Conservation (phyloP, 2,329 filamentous ascomycete species). For the Fusarium setosum region DNA sequence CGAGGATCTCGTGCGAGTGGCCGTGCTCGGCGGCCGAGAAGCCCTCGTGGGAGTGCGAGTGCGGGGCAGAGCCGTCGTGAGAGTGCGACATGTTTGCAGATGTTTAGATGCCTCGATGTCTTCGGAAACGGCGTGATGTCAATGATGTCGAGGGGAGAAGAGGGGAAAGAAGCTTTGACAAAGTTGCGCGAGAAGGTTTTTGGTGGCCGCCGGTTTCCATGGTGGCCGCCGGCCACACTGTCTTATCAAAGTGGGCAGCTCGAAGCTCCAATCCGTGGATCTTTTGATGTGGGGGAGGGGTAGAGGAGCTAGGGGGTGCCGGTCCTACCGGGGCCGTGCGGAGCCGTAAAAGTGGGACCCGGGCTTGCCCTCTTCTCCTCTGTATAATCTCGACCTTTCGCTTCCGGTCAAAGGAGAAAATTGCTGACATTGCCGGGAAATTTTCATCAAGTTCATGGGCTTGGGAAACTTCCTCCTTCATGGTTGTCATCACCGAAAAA, state of each 20-base stretch:
- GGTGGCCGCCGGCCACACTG: too few species aligned
- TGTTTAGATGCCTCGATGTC: background rate
- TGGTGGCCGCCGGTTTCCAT: too few species aligned
- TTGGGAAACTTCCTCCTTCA: too few species aligned
- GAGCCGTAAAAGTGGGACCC: too few species aligned
- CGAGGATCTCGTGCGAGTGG: constrained; percentile 94
- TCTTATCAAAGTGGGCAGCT: constrained; percentile 5
- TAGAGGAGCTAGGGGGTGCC: background rate
- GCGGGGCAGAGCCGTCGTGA: constrained; percentile 66
- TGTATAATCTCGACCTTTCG: too few species aligned
- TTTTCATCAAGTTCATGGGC: too few species aligned
- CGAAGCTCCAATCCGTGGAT: constrained; percentile 17
- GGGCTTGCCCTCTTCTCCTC: too few species aligned
- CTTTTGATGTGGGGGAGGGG: constrained; percentile 31
- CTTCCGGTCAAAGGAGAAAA: too few species aligned
- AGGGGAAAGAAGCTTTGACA: constrained; percentile 25
- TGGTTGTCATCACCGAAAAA: background rate
- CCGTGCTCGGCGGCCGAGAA: constrained; percentile 79
- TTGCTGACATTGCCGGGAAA: too few species aligned
- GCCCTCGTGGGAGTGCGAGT: constrained; percentile 67
- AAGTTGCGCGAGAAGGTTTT: background rate
- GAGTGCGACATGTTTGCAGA: constrained; percentile 55
- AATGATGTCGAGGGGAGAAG: background rate
- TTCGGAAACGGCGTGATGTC: background rate
- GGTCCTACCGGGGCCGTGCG: background rate